These are phyloP conservation scores for Lichenothelia convexa DNA, from an alignment of 495 filamentous ascomycete genomes.

Conservation along the genomic window DNA sequence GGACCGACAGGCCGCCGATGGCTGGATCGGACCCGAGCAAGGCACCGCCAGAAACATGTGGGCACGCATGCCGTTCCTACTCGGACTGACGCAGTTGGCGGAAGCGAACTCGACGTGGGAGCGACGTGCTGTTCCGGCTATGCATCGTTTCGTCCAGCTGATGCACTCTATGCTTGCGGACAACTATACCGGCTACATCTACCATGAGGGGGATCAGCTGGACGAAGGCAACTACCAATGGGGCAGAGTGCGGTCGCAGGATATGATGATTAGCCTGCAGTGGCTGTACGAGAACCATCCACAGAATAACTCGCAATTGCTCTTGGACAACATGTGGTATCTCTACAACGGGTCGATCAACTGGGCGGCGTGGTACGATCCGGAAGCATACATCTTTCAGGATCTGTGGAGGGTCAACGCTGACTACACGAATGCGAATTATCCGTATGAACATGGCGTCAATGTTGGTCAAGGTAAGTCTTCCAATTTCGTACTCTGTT, in stretches of 20 bases:
- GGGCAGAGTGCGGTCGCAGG: slow-evolving; percentile 29
- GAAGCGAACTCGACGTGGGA: slow-evolving; percentile 24
- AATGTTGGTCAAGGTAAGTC: slow-evolving; percentile 26
- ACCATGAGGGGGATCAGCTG: slow-evolving; percentile 23
- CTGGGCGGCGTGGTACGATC: slow-evolving; percentile 28
- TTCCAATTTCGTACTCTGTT: neutral
- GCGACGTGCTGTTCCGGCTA: slow-evolving; percentile 17
- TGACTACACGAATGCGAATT: slow-evolving; percentile 17
- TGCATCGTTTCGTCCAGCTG: slow-evolving; percentile 23
- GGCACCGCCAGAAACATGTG: slow-evolving; percentile 19
- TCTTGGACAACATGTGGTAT: slow-evolving; percentile 29
- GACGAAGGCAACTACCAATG: slow-evolving; percentile 21
- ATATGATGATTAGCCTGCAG: slow-evolving; percentile 33
- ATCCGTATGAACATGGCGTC: slow-evolving; percentile 28
- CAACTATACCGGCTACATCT: slow-evolving; percentile 30
- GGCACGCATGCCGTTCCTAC: slow-evolving; percentile 31
- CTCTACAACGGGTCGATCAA: slow-evolving; percentile 23
- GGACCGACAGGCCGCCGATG: slow-evolving; percentile 33
- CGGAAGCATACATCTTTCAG: slow-evolving; percentile 21
- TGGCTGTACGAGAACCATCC: slow-evolving; percentile 36
- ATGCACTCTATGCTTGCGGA: slow-evolving; percentile 31
- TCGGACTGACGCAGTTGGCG: slow-evolving; percentile 32
- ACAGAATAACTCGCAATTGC: slow-evolving; percentile 13
- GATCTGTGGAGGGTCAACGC: slow-evolving; percentile 24
- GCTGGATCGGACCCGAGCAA: slow-evolving; percentile 44